These are phyloP conservation scores for Tetrastigma voinierianum DNA, from an alignment of 164 flowering plant species.

Conservation along the genomic window DNA sequence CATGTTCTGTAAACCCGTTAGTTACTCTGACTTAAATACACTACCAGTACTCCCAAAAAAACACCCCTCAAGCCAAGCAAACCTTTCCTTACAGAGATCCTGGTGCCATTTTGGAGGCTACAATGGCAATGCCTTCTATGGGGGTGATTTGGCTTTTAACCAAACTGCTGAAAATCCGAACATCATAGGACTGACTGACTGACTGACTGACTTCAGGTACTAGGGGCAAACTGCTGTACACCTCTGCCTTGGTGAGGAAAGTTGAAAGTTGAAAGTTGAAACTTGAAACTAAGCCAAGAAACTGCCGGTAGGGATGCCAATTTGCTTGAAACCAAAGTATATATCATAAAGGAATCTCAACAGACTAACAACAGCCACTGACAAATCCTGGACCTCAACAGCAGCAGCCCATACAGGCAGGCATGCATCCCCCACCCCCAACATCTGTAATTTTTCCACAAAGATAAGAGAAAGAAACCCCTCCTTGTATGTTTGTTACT, in stretches of 20 bases:
- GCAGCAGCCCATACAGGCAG: background rate
- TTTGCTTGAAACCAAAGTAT: background rate
- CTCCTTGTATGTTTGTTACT: slow-evolving; percentile 7
- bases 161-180: background rate
- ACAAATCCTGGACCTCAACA: background rate
- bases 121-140: background rate
- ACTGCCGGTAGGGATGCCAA: background rate
- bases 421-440: no score
- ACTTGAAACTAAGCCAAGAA: background rate
- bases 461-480: background rate
- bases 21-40: background rate
- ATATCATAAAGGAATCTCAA: background rate
- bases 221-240: background rate
- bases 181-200: background rate
- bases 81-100: background rate
- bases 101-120: background rate
- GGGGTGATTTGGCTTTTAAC: background rate
- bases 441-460: background rate
- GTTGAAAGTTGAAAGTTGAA: no score
- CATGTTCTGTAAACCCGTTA: background rate
- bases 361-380: background rate
- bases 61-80: background rate
- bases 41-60: background rate
- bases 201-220: background rate
- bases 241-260: background rate